Conservation (phyloP, 768 basidiomycete genomes). For the Leucosporidium yakuticum region DNA sequence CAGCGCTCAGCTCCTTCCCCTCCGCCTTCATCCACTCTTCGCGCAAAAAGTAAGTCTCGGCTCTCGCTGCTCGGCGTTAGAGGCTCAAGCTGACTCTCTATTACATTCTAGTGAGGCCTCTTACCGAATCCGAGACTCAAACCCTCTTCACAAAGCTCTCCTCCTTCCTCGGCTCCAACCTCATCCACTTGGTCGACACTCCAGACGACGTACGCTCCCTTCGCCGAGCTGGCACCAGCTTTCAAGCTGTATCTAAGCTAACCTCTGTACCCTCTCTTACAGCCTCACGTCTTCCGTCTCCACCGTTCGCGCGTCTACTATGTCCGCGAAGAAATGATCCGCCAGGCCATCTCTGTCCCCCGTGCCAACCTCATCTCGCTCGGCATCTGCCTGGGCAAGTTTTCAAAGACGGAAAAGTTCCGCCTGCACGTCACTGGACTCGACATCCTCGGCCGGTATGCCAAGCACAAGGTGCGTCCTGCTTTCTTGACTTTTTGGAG, state of each 20-base stretch:
- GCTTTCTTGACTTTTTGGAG: not conserved
- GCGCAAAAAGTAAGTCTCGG: too few species aligned
- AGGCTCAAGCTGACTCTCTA: too few species aligned
- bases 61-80: too few species aligned
- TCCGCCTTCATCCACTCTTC: too few species aligned
- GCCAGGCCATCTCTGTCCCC: constrained; percentile 82
- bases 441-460: constrained; percentile 89
- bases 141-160: constrained; percentile 92
- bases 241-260: not conserved
- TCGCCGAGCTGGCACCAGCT: too few species aligned
- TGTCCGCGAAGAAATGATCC: constrained; percentile 91
- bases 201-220: constrained; percentile 30
- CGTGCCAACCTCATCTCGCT: constrained; percentile 84
- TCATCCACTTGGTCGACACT: constrained; percentile 57
- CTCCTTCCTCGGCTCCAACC: constrained; percentile 95
- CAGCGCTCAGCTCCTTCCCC: too few species aligned
- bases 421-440: constrained; percentile 90
- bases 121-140: constrained; percentile 96
- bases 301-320: constrained; percentile 95
- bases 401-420: constrained; percentile 95
- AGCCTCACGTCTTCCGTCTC: constrained; percentile 56
- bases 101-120: constrained; percentile 60
- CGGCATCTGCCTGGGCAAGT: constrained; percentile 96
- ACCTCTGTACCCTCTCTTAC: not conserved
- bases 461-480: constrained; percentile 81